Conservation (phyloP, 2,329 filamentous ascomycete species). For the Fusarium nurragi region DNA sequence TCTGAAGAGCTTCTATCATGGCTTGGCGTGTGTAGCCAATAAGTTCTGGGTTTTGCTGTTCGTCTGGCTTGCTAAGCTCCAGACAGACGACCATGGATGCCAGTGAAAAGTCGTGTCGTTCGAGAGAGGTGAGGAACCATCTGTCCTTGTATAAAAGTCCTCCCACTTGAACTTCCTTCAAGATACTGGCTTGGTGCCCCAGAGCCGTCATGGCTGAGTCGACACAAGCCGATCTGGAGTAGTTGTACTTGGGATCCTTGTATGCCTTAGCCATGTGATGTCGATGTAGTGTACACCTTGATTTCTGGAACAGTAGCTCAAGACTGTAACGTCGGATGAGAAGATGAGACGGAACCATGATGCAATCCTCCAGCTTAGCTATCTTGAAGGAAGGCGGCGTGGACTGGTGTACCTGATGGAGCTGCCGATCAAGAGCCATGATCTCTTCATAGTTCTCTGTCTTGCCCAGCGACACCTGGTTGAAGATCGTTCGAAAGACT, state of each 20-base stretch:
- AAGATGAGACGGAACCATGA: conserved; percentile 20
- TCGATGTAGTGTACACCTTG: conserved; percentile 26
- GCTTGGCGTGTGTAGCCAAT: conserved; percentile 1
- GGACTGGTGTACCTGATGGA: conserved; percentile 8
- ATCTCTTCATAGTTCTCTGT: conserved; percentile 27
- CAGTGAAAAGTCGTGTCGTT: conserved; percentile 29
- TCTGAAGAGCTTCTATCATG: conserved; percentile 18
- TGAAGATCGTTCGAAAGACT: conserved; percentile 31
- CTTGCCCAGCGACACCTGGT: conserved; percentile 28
- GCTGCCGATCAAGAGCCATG: conserved; percentile 26
- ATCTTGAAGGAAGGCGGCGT: conserved; percentile 27
- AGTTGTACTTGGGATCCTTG: conserved; percentile 18
- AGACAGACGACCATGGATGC: conserved; percentile 36
- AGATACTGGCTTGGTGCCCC: conserved; percentile 16
- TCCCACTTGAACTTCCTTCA: conserved; percentile 29
- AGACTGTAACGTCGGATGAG: conserved; percentile 31
- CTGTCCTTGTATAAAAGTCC: conserved; percentile 15
- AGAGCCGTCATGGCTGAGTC: conserved; percentile 31
- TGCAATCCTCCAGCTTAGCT: conserved; percentile 19
- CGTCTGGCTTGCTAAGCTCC: conserved; percentile 7
- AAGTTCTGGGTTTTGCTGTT: background rate
- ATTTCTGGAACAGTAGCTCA: conserved; percentile 28
- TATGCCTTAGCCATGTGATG: conserved; percentile 32
- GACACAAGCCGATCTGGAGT: conserved; percentile 19
- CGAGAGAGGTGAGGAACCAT: conserved; percentile 31